Base-by-base conservation (phyloP, 169 alveolate species). In the Cryptosporidium ubiquitum region DNA sequence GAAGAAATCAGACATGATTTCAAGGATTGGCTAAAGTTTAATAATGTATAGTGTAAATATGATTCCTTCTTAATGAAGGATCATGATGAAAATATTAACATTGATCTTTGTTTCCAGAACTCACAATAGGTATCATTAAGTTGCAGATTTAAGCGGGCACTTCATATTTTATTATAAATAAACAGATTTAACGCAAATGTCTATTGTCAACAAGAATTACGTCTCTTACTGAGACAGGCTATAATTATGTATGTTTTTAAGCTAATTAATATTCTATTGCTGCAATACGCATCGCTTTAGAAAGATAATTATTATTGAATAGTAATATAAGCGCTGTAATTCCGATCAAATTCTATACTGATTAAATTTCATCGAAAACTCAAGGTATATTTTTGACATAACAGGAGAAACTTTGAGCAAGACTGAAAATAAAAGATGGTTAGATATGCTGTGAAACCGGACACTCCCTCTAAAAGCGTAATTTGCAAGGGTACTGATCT, bases 401-500 rank as follows among this genome's bases (percentile, higher is more conserved):
- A 18, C 42, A 64, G 71, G 71, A 64, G 42, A 33, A 64, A 5
- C 47, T 18, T 18, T 6, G n/a, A 14, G 49, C 26, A 64, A 31
- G 2, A 64, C 31, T 47, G 16, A 10, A n/a, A 31, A 73, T 29
- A 20, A 37, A 42, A 79, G 47, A 79, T 79, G 89, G 89, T 79
- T 26, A 79, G 68, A 40, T 79, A 79, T 58, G 89, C 89, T 42
- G 89, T 79, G 20, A 79, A 61, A 35, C 89, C 89, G 31, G 89
- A 79, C 18, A 60, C 89, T 40, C 92, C 95, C 51, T 69, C 93
- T 2, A 93, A 93, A 91, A 93, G 96, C 51, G 95, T 94, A 68
- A 94, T 86, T 85, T 85, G 96, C 85, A 92, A 92, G 85, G 98
- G 97, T 35, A 84, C 94, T 44, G 98, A 97, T 91, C 91, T 97